Conservation (phyloP, 257 asterid species). For the Fraxinus anomala region DNA sequence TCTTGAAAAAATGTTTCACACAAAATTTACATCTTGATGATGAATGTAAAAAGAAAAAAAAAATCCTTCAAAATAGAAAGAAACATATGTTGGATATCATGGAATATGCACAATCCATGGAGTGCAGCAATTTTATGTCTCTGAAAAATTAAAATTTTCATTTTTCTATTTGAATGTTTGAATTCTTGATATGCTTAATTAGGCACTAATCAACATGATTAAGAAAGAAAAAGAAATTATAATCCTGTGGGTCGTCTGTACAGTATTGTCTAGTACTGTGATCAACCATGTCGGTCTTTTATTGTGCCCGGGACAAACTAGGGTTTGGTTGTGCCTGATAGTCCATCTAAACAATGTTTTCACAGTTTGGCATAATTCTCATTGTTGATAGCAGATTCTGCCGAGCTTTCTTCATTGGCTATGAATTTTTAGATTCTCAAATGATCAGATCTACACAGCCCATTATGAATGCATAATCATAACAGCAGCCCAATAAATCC, state of each 20-base stretch:
- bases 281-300: not conserved
- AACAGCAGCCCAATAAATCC: not conserved
- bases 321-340: too few species aligned
- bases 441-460: not conserved
- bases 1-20: not conserved
- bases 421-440: not conserved
- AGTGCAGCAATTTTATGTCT: slow-evolving; percentile 4
- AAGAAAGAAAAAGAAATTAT: not conserved
- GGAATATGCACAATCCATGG: slow-evolving; percentile 1
- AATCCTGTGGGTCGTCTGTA: not conserved
- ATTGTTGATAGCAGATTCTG: too few species aligned
- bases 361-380: too few species aligned
- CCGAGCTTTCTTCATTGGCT: too few species aligned
- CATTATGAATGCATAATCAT: not conserved
- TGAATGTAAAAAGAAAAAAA: not conserved
- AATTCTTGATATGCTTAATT: not conserved
- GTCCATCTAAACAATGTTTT: too few species aligned
- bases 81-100: not conserved
- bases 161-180: not conserved
- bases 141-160: not conserved
- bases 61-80: slow-evolving; percentile 1
- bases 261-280: not conserved
- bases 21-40: not conserved
- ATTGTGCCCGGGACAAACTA: too few species aligned
- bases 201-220: not conserved